Base-by-base conservation (phyloP, 179 eudicot genomes). In the Gypsophila paniculata region DNA sequence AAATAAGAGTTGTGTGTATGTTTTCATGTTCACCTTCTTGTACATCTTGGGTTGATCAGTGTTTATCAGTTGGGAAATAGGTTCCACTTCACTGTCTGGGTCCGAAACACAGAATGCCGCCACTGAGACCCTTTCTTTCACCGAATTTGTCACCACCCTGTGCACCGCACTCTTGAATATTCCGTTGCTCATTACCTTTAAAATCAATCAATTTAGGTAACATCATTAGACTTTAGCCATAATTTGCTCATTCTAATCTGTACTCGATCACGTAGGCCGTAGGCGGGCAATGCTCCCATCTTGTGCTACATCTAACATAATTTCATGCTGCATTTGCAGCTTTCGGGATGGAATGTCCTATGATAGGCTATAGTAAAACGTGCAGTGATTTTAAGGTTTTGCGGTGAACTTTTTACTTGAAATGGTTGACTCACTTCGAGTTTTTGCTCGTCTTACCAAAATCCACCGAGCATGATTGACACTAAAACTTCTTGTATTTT, bases 151-250 rank as follows among this genome's bases (percentile, higher is more conserved):
- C 48, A 75, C 74, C 76, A 73, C 79, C 57, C 76, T 75, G 63
- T 79, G 82, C 38, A 75, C 17, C 5, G 38, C 74, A 63, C 82
- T 75, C 74, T 79, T 79, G 66, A 79, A 79, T 2, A 72, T 46
- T 19, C 82, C 82, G 8, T 79, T 79, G 46, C 79, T 75, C 79
- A 79, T 79, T 25, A 79, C 61, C 82, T 79, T 73, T 26, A 70
- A 57, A 44, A 25, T 0, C 61, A 15, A 5, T 14, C 39, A 7
- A 18, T 36, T 63, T n/a, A 8, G 8, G 48, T n/a, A 5, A 62
- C 10, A 4, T 9, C 29, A 8, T 18, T 54, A 22, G 61, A 57
- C 15, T 46, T 46, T 1, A 9, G 1, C 52, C 7, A 4, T 46
- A 46, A 7, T 22, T 21, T 57, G 61, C 2, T 19, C 26, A 57